Base-by-base conservation (phyloP, 345 rosid species). In the Barbarea vulgaris region DNA sequence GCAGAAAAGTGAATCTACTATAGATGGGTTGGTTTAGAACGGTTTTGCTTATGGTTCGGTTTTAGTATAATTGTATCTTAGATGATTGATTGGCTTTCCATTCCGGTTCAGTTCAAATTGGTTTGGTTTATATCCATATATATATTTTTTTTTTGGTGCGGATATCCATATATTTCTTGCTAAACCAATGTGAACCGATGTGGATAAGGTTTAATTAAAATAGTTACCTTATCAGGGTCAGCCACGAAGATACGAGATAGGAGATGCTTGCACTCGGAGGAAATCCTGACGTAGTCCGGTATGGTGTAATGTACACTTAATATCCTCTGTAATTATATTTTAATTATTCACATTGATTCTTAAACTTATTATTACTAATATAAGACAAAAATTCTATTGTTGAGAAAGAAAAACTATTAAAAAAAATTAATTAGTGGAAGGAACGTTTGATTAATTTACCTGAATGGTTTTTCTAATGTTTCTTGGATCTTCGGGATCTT, bases 251-350 rank as follows among this genome's bases (percentile, higher is more conserved):
- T 87, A 65, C 88, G 82, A 58, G 97, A 91, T 15, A 94, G 79
- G 34, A 94, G 97, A 74, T 87, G 92, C 36, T 72, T 83, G 65
- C 98, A 94, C 13, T 88, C 98, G 34, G 79, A 52, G 28, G 97
- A 86, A 54, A 94, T 85, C 61, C 95, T 86, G 47, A 94, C 91
- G 60, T 90, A 91, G 55, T 85, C 95, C 2, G 98, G 98, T 69
- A 94, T 94, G 4, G 97, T 86, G 73, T 91, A 91, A 54, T 87
- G 89, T 67, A 90, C 93, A 51, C 87, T 89, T 52, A 95, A 85
- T 77, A 95, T 95, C 84, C 99, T 77, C 99, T 95, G 98, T 41
- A 55, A 52, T 1, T 6, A 30, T 12, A 61, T 25, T 13, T 4
- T 72, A 7, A 30, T 65, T 55, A 33, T 27, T 21, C 19, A 59